These are phyloP conservation scores for Cyclocybe aegerita DNA, from an alignment of 768 basidiomycete species.

Conservation along the genomic window DNA sequence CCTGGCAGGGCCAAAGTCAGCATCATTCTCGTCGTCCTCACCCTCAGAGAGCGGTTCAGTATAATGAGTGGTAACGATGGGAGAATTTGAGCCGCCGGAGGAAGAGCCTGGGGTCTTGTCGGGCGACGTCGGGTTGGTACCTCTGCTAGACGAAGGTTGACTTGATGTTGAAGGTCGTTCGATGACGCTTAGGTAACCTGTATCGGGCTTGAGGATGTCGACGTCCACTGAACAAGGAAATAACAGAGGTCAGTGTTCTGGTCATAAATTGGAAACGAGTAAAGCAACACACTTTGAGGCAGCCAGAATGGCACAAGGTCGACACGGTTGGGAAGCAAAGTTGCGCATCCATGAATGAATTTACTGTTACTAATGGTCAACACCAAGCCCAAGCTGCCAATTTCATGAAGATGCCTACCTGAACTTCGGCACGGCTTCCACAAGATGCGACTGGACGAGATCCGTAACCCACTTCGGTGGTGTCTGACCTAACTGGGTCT, in stretches of 20 bases:
- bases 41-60: constrained; percentile 94
- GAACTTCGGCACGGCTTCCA: constrained; percentile 98
- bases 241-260: constrained; percentile 1
- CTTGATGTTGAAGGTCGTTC: constrained; percentile 62
- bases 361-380: constrained; percentile 47
- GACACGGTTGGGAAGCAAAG: constrained; percentile 87
- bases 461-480: constrained; percentile 97
- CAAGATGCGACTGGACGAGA: constrained; percentile 91
- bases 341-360: constrained; percentile 97
- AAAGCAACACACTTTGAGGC: constrained; percentile 70
- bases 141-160: constrained; percentile 44
- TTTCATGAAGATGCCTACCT: constrained; percentile 44
- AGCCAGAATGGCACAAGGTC: constrained; percentile 99
- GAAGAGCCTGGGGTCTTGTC: constrained; percentile 15
- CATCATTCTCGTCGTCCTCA: constrained; percentile 74
- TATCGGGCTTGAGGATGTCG: constrained; percentile 92
- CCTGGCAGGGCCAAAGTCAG: constrained; percentile 61
- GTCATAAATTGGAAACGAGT: background rate
- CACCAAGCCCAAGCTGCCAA: background rate
- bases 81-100: constrained; percentile 44
- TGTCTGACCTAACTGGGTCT: constrained; percentile 94
- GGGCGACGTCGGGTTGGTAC: constrained; percentile 17
- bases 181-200: constrained; percentile 68
- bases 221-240: constrained; percentile 68
- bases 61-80: constrained; percentile 43